Evolutionary conservation across 495 filamentous ascomycete genomes (phyloP), one percentile per base, ranked within the genome.

Genomic region (Rusavskia elegans): DNA sequence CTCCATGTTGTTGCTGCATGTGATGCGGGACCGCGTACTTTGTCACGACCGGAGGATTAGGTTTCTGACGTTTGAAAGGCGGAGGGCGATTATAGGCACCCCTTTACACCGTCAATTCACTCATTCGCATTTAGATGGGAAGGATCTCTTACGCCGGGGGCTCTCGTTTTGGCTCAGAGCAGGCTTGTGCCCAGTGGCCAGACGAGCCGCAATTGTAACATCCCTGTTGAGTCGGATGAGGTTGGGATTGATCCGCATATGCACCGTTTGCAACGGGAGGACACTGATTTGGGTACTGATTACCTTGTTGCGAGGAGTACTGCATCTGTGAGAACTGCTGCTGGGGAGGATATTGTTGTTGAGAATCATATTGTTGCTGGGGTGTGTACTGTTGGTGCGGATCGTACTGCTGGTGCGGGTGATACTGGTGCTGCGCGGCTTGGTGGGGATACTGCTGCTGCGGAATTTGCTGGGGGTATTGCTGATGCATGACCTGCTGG

Each of bases 381-480:
- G 32, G 32, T 35, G 10, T 2, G 9, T 59, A 57, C 20, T 61
- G 57, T 13, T 55, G 0, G 81, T 85, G 63, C 86, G 87, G 66
- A 87, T 85, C 38, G 83, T 85, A 57, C 87, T 89, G 14, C 82
- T 84, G 44, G 86, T 61, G 53, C 40, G 16, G 40, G 51, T 40
- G 39, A 52, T 27, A 19, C 42, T 53, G 52, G 41, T 48, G 56
- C 41, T 45, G 41, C 41, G 10, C 7, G 13, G 57, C 20, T 40
- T 51, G 51, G 48, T 60, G 59, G 36, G 54, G 52, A 50, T 61
- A 58, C 51, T 57, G 62, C 45, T 57, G 57, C 45, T 60, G 49
- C 51, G 61, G 56, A 19, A 59, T 53, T 42, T 61, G 64, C 23
- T 62, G 57, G 23, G 44, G 20, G 49, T 40, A 51, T 21, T 32